Evolutionary conservation across 768 basidiomycete genomes (phyloP).

Genomic region (Russula foetens): DNA sequence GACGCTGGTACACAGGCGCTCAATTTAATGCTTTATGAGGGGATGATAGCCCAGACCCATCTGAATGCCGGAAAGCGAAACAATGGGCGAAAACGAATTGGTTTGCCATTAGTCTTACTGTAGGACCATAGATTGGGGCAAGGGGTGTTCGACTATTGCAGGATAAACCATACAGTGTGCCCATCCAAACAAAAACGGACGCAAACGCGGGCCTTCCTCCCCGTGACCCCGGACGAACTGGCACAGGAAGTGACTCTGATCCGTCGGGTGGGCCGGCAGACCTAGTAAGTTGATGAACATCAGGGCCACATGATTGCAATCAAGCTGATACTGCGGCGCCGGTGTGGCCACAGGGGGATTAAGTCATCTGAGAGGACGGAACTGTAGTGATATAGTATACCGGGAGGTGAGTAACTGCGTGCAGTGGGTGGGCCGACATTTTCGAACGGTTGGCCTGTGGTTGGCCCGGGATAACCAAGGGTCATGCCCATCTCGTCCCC

Average conservation of each 20-base stretch:
- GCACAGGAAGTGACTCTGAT: neutral
- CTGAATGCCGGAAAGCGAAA: neutral
- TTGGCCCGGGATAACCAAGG: no score
- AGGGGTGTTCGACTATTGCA: neutral
- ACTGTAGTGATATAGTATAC: neutral
- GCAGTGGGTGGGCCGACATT: neutral
- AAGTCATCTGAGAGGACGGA: neutral
- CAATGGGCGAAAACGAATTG: neutral
- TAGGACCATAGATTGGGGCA: neutral
- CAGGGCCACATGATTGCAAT: no score
- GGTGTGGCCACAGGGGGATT: neutral
- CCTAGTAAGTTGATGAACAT: neutral
- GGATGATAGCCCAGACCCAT: neutral
- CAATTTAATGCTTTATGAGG: neutral
- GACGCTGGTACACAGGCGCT: neutral
- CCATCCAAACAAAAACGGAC: neutral
- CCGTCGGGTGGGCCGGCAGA: neutral
- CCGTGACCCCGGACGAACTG: neutral
- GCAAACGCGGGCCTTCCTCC: neutral
- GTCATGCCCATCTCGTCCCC: neutral
- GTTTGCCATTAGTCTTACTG: neutral
- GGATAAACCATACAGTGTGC: neutral
- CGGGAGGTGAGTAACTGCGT: no score
- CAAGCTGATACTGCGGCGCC: neutral
- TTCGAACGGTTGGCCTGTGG: neutral